Percentiles rank a stretch among this genome's conserved stretches.
Evolutionary conservation across 352 stramenopile species (phyloP).

Genomic region (Phytophthora macrochlamydospora): DNA sequence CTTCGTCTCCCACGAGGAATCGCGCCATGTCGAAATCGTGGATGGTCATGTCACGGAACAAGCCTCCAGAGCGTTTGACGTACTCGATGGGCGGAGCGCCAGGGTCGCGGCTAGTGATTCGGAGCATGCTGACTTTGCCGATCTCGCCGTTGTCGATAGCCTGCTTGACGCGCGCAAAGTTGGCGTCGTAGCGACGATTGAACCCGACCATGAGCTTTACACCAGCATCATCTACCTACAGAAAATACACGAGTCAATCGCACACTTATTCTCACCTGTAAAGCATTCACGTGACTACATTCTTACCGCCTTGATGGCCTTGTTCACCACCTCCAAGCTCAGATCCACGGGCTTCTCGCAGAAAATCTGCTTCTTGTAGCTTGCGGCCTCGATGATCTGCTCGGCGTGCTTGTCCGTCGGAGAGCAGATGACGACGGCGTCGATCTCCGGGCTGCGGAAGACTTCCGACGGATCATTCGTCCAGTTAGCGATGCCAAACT

Average conservation of each 20-base stretch:
- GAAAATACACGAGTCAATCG: neutral
- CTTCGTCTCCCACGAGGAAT: conserved; percentile 89
- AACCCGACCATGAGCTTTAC: conserved; percentile 97
- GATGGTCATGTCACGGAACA: conserved; percentile 97
- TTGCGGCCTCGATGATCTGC: conserved; percentile 94
- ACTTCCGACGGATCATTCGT: conserved; percentile 89
- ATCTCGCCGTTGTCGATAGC: conserved; percentile 89
- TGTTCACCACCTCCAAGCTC: conserved; percentile 74
- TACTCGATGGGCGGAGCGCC: conserved; percentile 49
- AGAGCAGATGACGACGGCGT: conserved; percentile 97
- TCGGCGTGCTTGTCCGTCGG: conserved; percentile 93
- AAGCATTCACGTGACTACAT: no score
- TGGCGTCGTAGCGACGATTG: conserved; percentile 94
- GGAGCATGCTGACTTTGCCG: conserved; percentile 86
- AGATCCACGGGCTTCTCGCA: conserved; percentile 96
- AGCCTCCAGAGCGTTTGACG: conserved; percentile 79
- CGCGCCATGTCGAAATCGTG: conserved; percentile 96
- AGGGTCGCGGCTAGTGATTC: conserved; percentile 73
- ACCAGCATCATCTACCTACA: conserved; percentile 38
- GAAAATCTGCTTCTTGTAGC: conserved; percentile 95
- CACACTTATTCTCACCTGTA: no score
- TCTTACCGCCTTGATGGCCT: conserved; percentile 57
- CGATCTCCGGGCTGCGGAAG: conserved; percentile 91
- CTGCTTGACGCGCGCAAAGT: conserved; percentile 90
- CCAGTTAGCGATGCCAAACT: conserved; percentile 65